Base-by-base conservation (phyloP, 805 yeast species). In the Saccharomycopsis sp. region DNA sequence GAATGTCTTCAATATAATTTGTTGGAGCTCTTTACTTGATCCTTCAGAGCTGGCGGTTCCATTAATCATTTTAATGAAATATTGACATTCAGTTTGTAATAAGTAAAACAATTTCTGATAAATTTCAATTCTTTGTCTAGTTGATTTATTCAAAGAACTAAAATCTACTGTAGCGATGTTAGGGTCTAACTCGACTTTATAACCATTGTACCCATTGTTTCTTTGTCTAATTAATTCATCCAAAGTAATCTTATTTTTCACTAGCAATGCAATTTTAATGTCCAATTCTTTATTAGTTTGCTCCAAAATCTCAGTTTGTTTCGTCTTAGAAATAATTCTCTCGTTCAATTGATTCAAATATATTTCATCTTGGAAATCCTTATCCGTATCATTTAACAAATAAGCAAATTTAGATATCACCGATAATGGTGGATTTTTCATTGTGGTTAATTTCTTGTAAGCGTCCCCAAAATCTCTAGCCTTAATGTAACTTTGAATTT, bases 101-200 rank as follows among this genome's bases (percentile, higher is more conserved):
- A 90, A 63, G 56, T 82, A 93, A 53, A 93, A 80, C 41, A 90
- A 57, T 19, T 85, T 82, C 54, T 82, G 96, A 60, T 83, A 85
- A 1, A 77, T 61, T 49, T 81, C 88, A 41, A 79, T 66, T 48
- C 85, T 68, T 20, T 68, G 69, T 47, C 71, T 66, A 8, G 74
- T 39, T 4, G 34, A 13, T 26, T 48, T 57, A 43, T 59, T 56
- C 44, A 59, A 48, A 2, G 63, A 57, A 8, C 53, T 45, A 13
- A 59, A 55, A 36, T 58, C 61, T 41, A 56, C 50, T 1, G 56
- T 45, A 3, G 45, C 49, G 13, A 29, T 16, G 28, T 27, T 14
- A 9, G 48, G 44, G 14, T 44, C 47, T 6, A 40, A 11, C 4
- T 40, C 48, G 8, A 48, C 47, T 34, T 48, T 48, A 33, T 48